Conservation (phyloP, 192 early-diverging fungal genomes). For the Dimargaris xerosporica region DNA sequence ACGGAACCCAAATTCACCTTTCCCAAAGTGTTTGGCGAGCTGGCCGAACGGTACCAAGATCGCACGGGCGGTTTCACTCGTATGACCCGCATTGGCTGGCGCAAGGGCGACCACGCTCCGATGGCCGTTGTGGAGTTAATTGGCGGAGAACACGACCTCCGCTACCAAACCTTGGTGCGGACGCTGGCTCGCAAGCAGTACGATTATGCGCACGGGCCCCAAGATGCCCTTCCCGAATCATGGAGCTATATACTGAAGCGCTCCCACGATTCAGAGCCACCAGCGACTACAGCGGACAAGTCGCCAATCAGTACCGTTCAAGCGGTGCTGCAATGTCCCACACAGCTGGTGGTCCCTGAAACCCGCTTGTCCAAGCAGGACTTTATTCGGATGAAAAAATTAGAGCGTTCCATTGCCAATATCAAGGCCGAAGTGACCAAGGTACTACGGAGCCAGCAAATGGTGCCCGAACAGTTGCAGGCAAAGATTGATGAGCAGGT, state of each 20-base stretch:
- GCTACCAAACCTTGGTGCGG: slow-evolving; percentile 32
- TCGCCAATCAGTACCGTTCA: neutral
- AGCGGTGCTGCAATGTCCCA: slow-evolving; percentile 1
- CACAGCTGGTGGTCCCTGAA: slow-evolving; percentile 5
- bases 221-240: no score
- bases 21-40: slow-evolving; percentile 64
- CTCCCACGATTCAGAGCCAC: neutral
- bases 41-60: slow-evolving; percentile 66
- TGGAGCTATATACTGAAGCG: neutral
- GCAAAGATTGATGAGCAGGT: neutral
- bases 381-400: neutral
- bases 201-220: neutral
- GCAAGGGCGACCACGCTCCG: slow-evolving; percentile 69
- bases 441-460: slow-evolving; percentile 8
- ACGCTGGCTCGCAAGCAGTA: slow-evolving; percentile 23
- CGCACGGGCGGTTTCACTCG: slow-evolving; percentile 83
- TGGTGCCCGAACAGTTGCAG: slow-evolving; percentile 6
- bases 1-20: slow-evolving; percentile 56
- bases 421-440: slow-evolving; percentile 5
- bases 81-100: slow-evolving; percentile 58
- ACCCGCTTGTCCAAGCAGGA: neutral
- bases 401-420: neutral
- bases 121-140: slow-evolving; percentile 86
- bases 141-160: slow-evolving; percentile 63
- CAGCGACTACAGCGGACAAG: neutral